Base-by-base conservation (phyloP, 2,329 filamentous ascomycete genomes). In the Trichophyton rubrum region DNA sequence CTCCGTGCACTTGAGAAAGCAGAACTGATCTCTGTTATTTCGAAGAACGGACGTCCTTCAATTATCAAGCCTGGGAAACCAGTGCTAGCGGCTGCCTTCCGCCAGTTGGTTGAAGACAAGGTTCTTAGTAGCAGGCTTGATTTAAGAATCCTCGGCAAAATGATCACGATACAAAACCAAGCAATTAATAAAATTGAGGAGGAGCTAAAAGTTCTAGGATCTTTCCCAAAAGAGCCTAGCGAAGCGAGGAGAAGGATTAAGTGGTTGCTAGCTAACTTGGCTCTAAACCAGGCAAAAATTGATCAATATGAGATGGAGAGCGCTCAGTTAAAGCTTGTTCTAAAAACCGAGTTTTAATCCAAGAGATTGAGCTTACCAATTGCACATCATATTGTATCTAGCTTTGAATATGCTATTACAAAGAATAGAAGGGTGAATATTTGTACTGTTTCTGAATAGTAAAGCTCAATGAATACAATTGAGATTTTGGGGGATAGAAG, bases 41-140 rank as follows among this genome's bases (percentile, higher is more conserved):
- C 84, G 3, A 77, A 80, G 57, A 86, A 88, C 53, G 92, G 93
- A 0, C 85, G 90, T 0, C 92, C 93, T 0, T 83, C 85, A 61
- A 79, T 79, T 35, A 88, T 97, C 71, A 85, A 81, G 59, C 87
- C 90, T 0, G 90, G 90, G 22, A 90, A 89, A 69, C 91, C 92
- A 0, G 87, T 97, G 27, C 95, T 92, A 73, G 84, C 85, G 61
- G 85, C 91, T 1, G 91, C 91, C 0, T 97, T 97, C 75, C 80
- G 81, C 62, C 78, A 82, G 41, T 76, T 96, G 41, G 80, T 85
- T 0, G 75, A 82, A 53, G 91, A 96, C 69, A 78, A 80, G 5
- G 89, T 90, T 0, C 78, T 96, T 47, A 80, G 80, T 47, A 86
- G 87, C 40, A 83, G 85, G 65, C 82, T 96, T 72, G 86, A 90